phyloP scores from a whole-genome alignment of 148 eudicot genomes.

The Camellia japonica region DNA sequence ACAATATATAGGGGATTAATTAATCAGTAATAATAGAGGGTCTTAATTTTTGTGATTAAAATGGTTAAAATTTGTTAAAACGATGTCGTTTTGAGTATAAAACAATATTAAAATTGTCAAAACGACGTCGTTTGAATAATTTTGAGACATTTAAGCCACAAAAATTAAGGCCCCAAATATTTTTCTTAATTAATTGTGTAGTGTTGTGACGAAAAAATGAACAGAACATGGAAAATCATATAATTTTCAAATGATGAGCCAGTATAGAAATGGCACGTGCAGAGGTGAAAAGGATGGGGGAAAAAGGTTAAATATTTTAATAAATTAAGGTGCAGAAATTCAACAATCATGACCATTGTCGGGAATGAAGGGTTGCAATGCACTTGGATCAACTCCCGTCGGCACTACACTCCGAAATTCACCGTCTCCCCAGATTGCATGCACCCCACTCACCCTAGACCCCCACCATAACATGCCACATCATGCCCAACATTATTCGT shows the following conservation, averaged over 20 bases:
- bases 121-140: no score
- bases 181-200: neutral
- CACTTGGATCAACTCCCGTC: neutral
- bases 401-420: neutral
- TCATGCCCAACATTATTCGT: no score
- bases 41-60: no score
- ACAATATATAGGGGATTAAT: no score
- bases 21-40: no score
- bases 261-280: conserved; percentile 7
- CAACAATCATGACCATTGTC: neutral
- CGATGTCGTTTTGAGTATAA: no score
- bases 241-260: neutral
- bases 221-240: neutral
- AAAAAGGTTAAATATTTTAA: neutral
- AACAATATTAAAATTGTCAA: no score
- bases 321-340: no score
- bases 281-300: neutral
- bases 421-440: neutral
- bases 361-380: neutral
- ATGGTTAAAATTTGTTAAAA: no score
- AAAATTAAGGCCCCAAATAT: no score
- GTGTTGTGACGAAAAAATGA: neutral
- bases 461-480: neutral
- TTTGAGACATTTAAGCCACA: no score
- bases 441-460: neutral